Base-by-base conservation (phyloP, 1,139 yeast genomes). In the Fermentozyma sake region DNA sequence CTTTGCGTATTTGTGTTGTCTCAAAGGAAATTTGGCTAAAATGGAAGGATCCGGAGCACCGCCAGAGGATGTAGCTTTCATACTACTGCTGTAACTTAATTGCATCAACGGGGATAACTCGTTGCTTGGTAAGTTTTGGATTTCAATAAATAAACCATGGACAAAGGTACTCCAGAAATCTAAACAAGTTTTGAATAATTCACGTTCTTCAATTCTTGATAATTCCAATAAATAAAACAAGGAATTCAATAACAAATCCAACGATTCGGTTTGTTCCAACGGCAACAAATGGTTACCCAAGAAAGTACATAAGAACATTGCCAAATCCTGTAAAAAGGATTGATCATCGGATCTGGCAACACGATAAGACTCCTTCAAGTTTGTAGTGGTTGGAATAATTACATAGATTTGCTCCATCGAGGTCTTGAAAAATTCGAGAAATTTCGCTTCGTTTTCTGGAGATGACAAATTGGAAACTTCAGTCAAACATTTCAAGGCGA, bases 111-210 rank as follows among this genome's bases (percentile, higher is more conserved):
- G 95, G 29, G 79, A 72, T 44, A 83, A 59, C 43, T 82, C 89
- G 32, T 69, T 70, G 24, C 72, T 63, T 20, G 95, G 95, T 31
- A 84, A 61, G 39, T 72, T 74, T 60, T 86, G 95, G 36, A 89
- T 86, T 51, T 91, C 98, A 35, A 76, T 76, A 52, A 80, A 89
- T 38, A 91, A 70, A 23, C 80, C 83, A 30, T 76, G 69, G 14
- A 91, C 96, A 38, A 91, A 73, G 36, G 76, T 75, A 26, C 81
- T 69, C 98, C 98, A 91, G 58, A 89, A 91, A 54, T 91, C 99
- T 39, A 91, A 70, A 50, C 95, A 85, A 24, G 94, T 91, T 55
- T 91, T 91, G 65, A 91, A 91, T 38, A 93, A 68, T 60, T 91
- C 99, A 44, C 98, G 76, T 61, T 91, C 99, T 41, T 91, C 96